phyloP scores from a whole-genome alignment of 768 basidiomycete genomes.

The Termitomyces sp. region DNA sequence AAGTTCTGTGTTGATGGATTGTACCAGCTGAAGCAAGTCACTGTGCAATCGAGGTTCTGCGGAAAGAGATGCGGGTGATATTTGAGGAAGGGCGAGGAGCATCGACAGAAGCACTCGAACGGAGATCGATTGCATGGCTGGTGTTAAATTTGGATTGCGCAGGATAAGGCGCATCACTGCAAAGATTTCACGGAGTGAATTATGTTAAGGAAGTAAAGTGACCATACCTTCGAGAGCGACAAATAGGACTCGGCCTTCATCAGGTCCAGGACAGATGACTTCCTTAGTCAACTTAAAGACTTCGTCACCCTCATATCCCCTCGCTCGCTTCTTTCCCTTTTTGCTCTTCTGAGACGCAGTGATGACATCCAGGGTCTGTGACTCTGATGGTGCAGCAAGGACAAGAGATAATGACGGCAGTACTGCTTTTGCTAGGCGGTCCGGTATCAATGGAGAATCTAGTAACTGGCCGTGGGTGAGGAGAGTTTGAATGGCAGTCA shows the following conservation, averaged over 20 bases:
- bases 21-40: constrained; percentile 42
- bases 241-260: constrained; percentile 52
- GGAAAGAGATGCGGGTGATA: constrained; percentile 53
- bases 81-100: constrained; percentile 52
- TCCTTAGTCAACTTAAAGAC: constrained; percentile 50
- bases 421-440: constrained; percentile 52
- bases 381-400: constrained; percentile 36
- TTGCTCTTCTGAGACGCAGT: constrained; percentile 30
- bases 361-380: constrained; percentile 18
- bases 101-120: constrained; percentile 57
- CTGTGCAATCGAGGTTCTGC: constrained; percentile 46
- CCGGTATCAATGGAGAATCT: constrained; percentile 46
- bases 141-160: constrained; percentile 45
- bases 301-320: constrained; percentile 75
- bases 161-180: constrained; percentile 51
- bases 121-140: constrained; percentile 55
- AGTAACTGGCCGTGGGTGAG: constrained; percentile 40
- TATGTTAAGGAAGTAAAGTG: background rate
- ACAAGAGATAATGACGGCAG: constrained; percentile 47
- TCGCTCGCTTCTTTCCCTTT: constrained; percentile 66
- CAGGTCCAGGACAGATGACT: constrained; percentile 43
- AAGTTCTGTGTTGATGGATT: constrained; percentile 43
- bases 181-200: background rate
- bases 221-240: constrained; percentile 55
- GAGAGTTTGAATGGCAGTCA: constrained; percentile 42